Evolutionary conservation across 2,329 filamentous ascomycete species (phyloP), one percentile per base, ranked within the genome.

Genomic region (Orbilia brochopaga): DNA sequence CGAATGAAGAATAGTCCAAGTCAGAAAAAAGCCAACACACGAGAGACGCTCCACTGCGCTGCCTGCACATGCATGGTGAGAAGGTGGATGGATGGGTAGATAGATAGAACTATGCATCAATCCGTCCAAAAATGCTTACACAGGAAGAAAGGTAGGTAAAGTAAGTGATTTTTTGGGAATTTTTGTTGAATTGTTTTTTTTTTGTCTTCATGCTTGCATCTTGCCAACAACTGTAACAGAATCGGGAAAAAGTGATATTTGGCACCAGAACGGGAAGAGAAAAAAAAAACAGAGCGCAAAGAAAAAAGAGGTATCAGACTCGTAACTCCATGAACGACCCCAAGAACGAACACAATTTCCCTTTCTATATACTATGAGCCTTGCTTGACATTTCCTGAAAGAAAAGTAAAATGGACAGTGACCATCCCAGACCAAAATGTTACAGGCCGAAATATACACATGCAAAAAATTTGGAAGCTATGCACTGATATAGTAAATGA

Each of bases 371-470:
- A 55, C 46, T 46, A 69, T 32, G 27, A 32, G 27, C 27, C 27
- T 32, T 32, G 27, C 27, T 32, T 32, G 58, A 63, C 57, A 52
- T 57, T 59, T 60, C 35, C 46, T 44, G 21, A 53, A 37, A 52
- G 51, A 24, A 40, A 61, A 27, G 32, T 13, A 54, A 52, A 44
- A 23, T 61, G 32, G 48, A 61, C 27, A 23, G 53, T 54, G 63
- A 59, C 65, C 65, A 63, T 63, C 58, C 65, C 65, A 63, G 27
- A 51, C 50, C 50, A 51, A 51, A 53, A 69, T 61, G 64, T 57
- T 69, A 69, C 64, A 69, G 60, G 56, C 55, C 64, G 51, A 50
- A 61, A 57, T 32, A 46, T 69, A 69, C 64, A 69, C 42, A 69
- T 56, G 57, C 56, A 61, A 67, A 64, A 48, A 58, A 58, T 62